phyloP scores from a whole-genome alignment of 495 filamentous ascomycete genomes.

The Penicillium tannophilum region DNA sequence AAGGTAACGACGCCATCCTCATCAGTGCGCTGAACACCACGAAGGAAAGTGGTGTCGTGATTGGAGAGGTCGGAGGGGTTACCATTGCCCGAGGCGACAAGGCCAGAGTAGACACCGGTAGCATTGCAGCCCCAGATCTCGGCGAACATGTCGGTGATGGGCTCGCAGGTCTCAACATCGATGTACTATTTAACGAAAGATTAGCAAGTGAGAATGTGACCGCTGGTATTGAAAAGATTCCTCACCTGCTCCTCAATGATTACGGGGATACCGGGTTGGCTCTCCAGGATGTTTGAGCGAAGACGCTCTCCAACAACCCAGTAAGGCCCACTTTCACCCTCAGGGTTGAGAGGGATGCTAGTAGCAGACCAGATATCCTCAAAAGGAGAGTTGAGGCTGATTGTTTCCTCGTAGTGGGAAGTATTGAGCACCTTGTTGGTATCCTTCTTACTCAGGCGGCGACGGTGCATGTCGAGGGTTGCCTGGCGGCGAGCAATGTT shows the following conservation, averaged over 20 bases:
- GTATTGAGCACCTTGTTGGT: slow-evolving; percentile 3
- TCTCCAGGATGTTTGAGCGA: slow-evolving; percentile 13
- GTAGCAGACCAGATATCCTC: neutral
- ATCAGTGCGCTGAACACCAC: slow-evolving; percentile 14
- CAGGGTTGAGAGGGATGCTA: slow-evolving; percentile 2
- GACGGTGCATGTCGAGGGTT: neutral
- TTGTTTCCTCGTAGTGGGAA: neutral
- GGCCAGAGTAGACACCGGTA: slow-evolving; percentile 17
- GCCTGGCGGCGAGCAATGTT: slow-evolving; percentile 3
- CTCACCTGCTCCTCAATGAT: slow-evolving; percentile 5
- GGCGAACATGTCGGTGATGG: slow-evolving; percentile 14
- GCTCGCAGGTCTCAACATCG: slow-evolving; percentile 19
- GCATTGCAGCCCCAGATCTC: slow-evolving; percentile 21
- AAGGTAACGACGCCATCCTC: slow-evolving; percentile 16
- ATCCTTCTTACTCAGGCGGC: slow-evolving; percentile 1
- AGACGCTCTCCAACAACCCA: slow-evolving; percentile 16
- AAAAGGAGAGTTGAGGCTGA: neutral
- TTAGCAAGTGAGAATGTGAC: slow-evolving; percentile 1
- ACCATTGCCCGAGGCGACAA: slow-evolving; percentile 5
- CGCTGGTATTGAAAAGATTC: neutral
- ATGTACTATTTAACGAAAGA: slow-evolving; percentile 5
- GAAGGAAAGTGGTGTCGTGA: slow-evolving; percentile 17
- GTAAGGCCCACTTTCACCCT: slow-evolving; percentile 13
- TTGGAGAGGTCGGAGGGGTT: slow-evolving; percentile 10
- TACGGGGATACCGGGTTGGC: slow-evolving; percentile 9